These are phyloP conservation scores for Russula ochroleuca DNA, from an alignment of 768 basidiomycete species.

Conservation along the genomic window DNA sequence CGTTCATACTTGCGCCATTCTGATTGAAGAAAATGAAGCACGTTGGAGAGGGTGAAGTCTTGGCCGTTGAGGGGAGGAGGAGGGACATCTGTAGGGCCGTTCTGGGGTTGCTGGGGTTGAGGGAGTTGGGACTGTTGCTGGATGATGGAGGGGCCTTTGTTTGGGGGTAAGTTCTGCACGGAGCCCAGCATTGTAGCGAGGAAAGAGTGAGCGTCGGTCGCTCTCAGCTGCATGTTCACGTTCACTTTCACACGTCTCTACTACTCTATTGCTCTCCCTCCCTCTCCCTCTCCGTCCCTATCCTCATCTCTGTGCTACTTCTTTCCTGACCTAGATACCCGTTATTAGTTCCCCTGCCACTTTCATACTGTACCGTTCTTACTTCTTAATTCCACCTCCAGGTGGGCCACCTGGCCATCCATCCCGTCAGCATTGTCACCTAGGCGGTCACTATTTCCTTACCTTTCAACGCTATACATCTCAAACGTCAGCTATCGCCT, in stretches of 20 bases:
- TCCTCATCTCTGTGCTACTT: conserved; percentile 42
- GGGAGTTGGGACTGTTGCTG: conserved; percentile 56
- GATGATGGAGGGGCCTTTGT: conserved; percentile 33
- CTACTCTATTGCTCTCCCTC: background rate
- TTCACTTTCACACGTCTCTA: background rate
- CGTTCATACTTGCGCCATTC: conserved; percentile 98
- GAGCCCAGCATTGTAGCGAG: conserved; percentile 63
- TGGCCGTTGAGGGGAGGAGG: conserved; percentile 83
- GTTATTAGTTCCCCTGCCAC: background rate
- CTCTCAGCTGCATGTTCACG: background rate
- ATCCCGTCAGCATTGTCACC: conserved; percentile 18
- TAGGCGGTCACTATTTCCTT: conserved; percentile 19
- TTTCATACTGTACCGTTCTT: conserved; percentile 31
- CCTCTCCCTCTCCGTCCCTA: background rate
- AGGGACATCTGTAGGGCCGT: conserved; percentile 51
- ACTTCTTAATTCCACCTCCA: conserved; percentile 86
- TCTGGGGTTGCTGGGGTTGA: conserved; percentile 49
- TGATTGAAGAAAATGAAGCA: conserved; percentile 95
- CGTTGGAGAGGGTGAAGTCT: conserved; percentile 89
- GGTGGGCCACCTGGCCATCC: conserved; percentile 54
- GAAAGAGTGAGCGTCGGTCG: conserved; percentile 23
- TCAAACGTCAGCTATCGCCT: background rate
- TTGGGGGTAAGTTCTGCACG: conserved; percentile 43
- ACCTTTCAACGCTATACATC: conserved; percentile 52
- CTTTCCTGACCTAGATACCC: conserved; percentile 56